Evolutionary conservation across 1,139 yeast species (phyloP).

Genomic region (Saccharomyces hybrid): DNA sequence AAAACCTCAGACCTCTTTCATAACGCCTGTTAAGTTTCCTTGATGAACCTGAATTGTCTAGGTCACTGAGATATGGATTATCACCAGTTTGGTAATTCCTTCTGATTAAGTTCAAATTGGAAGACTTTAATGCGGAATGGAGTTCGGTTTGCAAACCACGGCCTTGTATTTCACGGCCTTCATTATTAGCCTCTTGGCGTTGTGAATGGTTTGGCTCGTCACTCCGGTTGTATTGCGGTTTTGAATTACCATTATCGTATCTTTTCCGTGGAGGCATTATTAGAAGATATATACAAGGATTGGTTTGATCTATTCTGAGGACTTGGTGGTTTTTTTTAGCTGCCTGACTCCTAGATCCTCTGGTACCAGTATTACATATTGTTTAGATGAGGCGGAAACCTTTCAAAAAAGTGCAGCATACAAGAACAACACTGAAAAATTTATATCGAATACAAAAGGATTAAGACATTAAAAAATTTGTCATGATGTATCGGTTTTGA

Average conservation of each 20-base stretch:
- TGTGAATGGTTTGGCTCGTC: not conserved
- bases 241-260: not conserved
- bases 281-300: not conserved
- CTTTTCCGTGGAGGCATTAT: not conserved
- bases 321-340: not conserved
- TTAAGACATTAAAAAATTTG: too few relatives aligned
- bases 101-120: conserved; percentile 23
- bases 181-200: not conserved
- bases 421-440: not conserved
- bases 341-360: too few relatives aligned
- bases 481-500: not conserved
- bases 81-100: conserved; percentile 17
- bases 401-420: not conserved
- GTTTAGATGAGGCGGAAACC: not conserved
- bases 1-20: conserved; percentile 17
- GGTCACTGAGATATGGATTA: conserved; percentile 25
- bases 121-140: conserved; percentile 27
- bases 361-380: not conserved
- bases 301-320: not conserved
- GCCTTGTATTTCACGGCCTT: conserved; percentile 1
- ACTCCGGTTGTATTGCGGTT: not conserved
- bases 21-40: conserved; percentile 12
- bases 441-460: not conserved
- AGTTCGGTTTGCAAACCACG: conserved; percentile 26
- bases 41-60: not conserved